A percentile compares a stretch with the other conserved stretches of the same genome.
These are phyloP conservation scores for Aspergillus sclerotioniger DNA, from an alignment of 495 filamentous ascomycete species.

Conservation along the genomic window DNA sequence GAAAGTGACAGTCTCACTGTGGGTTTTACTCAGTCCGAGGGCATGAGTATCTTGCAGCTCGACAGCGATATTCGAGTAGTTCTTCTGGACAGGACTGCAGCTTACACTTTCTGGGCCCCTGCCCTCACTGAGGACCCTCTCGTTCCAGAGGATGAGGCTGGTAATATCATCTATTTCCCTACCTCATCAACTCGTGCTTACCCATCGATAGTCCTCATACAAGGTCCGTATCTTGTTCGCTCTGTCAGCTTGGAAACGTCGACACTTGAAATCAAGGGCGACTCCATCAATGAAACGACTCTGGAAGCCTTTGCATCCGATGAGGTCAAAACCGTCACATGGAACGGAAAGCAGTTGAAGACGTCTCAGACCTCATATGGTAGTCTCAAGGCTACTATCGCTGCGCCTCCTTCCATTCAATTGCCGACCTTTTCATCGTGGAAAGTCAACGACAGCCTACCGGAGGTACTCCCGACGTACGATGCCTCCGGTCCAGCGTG, in stretches of 20 bases:
- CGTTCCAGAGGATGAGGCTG: constrained; percentile 42
- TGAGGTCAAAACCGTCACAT: constrained; percentile 44
- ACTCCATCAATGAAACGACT: constrained; percentile 59
- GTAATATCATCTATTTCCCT: constrained; percentile 23
- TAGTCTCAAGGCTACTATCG: constrained; percentile 47
- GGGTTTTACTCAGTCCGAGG: constrained; percentile 43
- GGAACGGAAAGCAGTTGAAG: constrained; percentile 51
- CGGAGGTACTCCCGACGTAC: constrained; percentile 59
- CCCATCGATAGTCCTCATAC: constrained; percentile 49
- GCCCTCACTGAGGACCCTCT: constrained; percentile 50
- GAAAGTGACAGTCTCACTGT: constrained; percentile 35
- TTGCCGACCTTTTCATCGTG: constrained; percentile 58
- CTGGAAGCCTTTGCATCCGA: constrained; percentile 62
- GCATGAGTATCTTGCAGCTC: constrained; percentile 48
- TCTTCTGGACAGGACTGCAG: constrained; percentile 50
- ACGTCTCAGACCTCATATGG: constrained; percentile 42
- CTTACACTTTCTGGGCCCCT: constrained; percentile 58
- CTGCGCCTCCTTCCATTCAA: constrained; percentile 39
- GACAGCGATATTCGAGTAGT: constrained; percentile 43
- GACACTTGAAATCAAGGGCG: constrained; percentile 58
- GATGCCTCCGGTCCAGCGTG: constrained; percentile 58
- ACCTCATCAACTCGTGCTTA: background rate
- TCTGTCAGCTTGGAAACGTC: constrained; percentile 46
- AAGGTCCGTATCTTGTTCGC: constrained; percentile 65
- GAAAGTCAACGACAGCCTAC: constrained; percentile 67